Evolutionary conservation across 805 yeast genomes (phyloP), one percentile per base, ranked within the genome.

Genomic region (Diddensiella santjacobensis): DNA sequence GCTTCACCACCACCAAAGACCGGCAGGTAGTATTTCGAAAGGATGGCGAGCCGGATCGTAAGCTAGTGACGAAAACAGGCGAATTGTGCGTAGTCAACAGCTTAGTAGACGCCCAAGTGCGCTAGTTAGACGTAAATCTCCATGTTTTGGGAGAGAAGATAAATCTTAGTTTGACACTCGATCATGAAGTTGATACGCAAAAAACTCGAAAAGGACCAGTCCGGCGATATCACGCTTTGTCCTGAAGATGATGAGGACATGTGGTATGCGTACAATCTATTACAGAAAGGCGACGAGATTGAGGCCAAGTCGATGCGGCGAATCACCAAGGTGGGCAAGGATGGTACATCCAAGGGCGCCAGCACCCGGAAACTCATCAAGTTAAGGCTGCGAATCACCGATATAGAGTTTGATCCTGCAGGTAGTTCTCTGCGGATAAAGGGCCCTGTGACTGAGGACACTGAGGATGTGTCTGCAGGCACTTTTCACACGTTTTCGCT

Each of bases 221-320:
- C 83, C 49, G 95, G 91, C 3, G 67, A 74, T 2, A 72, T 87
- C 18, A 74, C 85, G 0, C 64, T 91, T 18, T 69, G 80, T 2
- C 90, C 97, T 0, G 85, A 90, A 59, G 98, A 93, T 58, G 79
- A 84, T 42, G 97, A 91, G 58, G 99, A 91, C 64, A 71, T 93
- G 52, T 93, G 96, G 88, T 81, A 85, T 22, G 62, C 87, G 3
- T 88, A 88, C 70, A 93, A 91, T 60, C 70, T 93, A 22, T 73
- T 93, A 2, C 83, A 81, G 43, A 77, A 78, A 47, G 85, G 83
- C 18, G 98, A 93, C 67, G 82, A 79, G 54, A 73, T 91, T 3
- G 78, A 79, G 49, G 70, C 90, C 47, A 74, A 75, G 51, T 86
- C 96, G 8, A 69, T 75, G 55, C 71, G 96, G 65, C 83, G 83